phyloP scores from a whole-genome alignment of 805 yeast genomes.

The Cyberlindnera mississippiensis region DNA sequence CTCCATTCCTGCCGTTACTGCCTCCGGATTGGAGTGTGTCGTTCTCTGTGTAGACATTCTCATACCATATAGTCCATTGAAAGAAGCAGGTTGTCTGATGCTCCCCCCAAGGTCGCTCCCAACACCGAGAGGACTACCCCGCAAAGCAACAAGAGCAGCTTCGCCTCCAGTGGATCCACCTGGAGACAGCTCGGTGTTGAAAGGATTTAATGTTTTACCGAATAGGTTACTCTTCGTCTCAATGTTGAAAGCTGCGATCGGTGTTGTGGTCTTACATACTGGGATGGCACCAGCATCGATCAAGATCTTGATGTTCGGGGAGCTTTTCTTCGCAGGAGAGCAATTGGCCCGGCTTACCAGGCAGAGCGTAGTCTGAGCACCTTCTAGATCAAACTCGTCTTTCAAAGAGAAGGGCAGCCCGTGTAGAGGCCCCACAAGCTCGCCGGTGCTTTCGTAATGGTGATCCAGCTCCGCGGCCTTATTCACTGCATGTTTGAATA shows the following conservation, averaged over 20 bases:
- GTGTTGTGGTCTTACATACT: slow-evolving; percentile 49
- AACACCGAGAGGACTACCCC: slow-evolving; percentile 46
- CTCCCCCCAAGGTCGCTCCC: slow-evolving; percentile 57
- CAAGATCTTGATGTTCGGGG: slow-evolving; percentile 37
- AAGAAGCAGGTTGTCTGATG: slow-evolving; percentile 45
- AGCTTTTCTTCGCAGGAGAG: slow-evolving; percentile 44
- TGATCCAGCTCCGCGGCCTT: slow-evolving; percentile 53
- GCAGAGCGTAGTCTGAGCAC: slow-evolving; percentile 46
- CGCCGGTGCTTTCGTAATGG: slow-evolving; percentile 40
- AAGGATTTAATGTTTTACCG: slow-evolving; percentile 45
- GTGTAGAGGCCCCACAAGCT: slow-evolving; percentile 58
- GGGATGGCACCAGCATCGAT: slow-evolving; percentile 48
- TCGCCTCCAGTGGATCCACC: slow-evolving; percentile 58
- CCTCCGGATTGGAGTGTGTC: slow-evolving; percentile 25
- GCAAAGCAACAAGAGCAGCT: slow-evolving; percentile 42
- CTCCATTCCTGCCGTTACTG: slow-evolving; percentile 24
- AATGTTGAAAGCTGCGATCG: slow-evolving; percentile 45
- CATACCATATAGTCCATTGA: slow-evolving; percentile 38
- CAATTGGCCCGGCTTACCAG: slow-evolving; percentile 39
- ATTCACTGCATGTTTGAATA: slow-evolving; percentile 52
- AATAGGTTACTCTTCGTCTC: slow-evolving; percentile 42
- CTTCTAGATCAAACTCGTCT: slow-evolving; percentile 38
- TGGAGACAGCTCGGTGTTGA: slow-evolving; percentile 38
- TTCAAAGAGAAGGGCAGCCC: slow-evolving; percentile 65
- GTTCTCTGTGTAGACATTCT: slow-evolving; percentile 42